Evolutionary conservation across 73 alveolate genomes (phyloP), one percentile per base, ranked within the genome.

Genomic region (Blepharisma stoltei): DNA sequence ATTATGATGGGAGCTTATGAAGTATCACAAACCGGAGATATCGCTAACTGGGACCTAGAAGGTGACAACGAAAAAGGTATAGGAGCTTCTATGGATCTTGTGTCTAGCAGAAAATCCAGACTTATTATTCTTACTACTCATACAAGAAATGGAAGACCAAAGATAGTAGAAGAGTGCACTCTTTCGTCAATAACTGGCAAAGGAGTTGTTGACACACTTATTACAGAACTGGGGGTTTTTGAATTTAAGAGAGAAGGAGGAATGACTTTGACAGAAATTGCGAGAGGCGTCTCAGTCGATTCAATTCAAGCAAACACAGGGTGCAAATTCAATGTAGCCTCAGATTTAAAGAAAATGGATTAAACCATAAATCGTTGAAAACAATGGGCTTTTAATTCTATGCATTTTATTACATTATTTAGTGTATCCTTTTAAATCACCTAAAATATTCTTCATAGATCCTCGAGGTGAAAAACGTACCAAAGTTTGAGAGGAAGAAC

Each of bases 51-150:
- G 99, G 23, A 52, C 3, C 23, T 20, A n/a, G 18, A 94, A 49
- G 97, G 94, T 43, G 87, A 90, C 78, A 77, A 85, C 92, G 97
- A 90, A 14, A 91, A 86, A 77, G 97, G 97, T 47, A 85, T 86
- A 91, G 97, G 97, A 54, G 97, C 95, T 50, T 95, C 97, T 0
- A 91, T 91, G 97, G 97, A 91, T 77, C 80, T 91, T 6, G 95
- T 91, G 21, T 70, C 88, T 14, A 86, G 92, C 25, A 94, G 93
- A 49, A 86, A 81, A 25, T 83, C 77, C 48, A 86, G 83, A 5
- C 71, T 92, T 6, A 88, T 92, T 3, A 78, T 80, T 47, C 89
- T 92, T 95, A 96, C 86, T 69, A 94, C 86, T 45, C 32, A n/a
- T n/a, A 77, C 86, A 25, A 90, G 88, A 7, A 89, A 89, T 70